phyloP scores from a whole-genome alignment of 352 stramenopile genomes.

The Discostella stelligera region DNA sequence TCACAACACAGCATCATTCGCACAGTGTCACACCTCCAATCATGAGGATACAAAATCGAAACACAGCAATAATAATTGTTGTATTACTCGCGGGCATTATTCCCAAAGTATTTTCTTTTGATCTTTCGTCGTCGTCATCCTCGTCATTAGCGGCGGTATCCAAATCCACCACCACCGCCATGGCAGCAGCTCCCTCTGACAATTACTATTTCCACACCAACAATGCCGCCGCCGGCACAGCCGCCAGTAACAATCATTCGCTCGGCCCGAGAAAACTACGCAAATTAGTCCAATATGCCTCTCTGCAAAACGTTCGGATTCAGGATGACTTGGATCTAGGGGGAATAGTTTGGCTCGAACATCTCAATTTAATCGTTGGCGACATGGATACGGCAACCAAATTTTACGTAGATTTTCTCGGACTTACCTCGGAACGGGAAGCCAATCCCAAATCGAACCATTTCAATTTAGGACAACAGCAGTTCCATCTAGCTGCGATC shows the following conservation, averaged over 20 bases:
- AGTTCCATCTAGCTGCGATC: conserved; percentile 53
- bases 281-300: conserved; percentile 33
- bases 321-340: conserved; percentile 43
- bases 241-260: conserved; percentile 2
- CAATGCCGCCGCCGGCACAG: background rate
- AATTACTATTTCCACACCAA: background rate
- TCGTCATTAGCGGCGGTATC: background rate
- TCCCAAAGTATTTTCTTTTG: conserved; percentile 5
- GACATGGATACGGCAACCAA: conserved; percentile 29
- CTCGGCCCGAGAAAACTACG: conserved; percentile 30
- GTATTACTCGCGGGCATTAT: background rate
- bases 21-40: too few species aligned
- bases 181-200: background rate
- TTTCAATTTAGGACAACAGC: conserved; percentile 72
- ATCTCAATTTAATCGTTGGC: conserved; percentile 68
- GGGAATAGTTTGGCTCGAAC: conserved; percentile 66
- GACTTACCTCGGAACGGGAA: conserved; percentile 40
- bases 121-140: background rate
- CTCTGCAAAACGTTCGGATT: conserved; percentile 2
- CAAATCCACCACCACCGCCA: conserved; percentile 1
- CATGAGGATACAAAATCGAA: background rate
- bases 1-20: too few species aligned
- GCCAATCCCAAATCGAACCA: conserved; percentile 51
- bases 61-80: background rate
- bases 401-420: conserved; percentile 69